A percentile compares a stretch with the other conserved stretches of the same genome.
Conservation (phyloP, 2,329 filamentous ascomycete species). For the Venturia aucupariae region DNA sequence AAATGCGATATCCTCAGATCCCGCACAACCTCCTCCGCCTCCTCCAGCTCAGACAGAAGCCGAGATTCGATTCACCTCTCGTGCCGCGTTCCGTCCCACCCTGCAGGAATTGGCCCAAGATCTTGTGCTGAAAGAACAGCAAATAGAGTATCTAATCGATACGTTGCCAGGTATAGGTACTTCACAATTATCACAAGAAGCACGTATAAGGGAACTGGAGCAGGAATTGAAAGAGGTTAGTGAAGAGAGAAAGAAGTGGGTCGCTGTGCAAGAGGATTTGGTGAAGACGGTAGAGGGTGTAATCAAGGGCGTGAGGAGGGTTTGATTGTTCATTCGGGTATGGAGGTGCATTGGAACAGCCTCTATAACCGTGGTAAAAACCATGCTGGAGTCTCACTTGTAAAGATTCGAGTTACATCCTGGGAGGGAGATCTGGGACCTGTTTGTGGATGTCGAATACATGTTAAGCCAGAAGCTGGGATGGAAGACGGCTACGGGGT, state of each 20-base stretch:
- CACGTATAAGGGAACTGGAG: conserved; percentile 41
- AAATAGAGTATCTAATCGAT: conserved; percentile 70
- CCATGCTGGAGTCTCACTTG: background rate
- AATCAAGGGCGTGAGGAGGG: conserved; percentile 26
- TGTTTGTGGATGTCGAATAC: background rate
- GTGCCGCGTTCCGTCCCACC: conserved; percentile 26
- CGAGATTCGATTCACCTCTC: conserved; percentile 11
- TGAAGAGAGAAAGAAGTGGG: conserved; percentile 30
- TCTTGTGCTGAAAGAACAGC: conserved; percentile 69
- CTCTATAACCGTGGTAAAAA: background rate
- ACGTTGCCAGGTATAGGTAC: conserved; percentile 68
- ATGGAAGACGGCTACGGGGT: too few relatives aligned
- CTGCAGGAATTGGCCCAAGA: conserved; percentile 67
- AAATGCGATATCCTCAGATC: background rate
- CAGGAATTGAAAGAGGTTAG: conserved; percentile 34
- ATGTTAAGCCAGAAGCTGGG: background rate
- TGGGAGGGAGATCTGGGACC: too few relatives aligned
- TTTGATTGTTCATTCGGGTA: background rate
- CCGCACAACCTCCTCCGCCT: conserved; percentile 10
- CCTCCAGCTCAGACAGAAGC: conserved; percentile 11
- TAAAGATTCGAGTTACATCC: background rate
- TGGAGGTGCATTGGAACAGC: background rate
- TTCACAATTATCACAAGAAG: conserved; percentile 67
- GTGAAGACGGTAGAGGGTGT: conserved; percentile 38
- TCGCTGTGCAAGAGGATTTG: conserved; percentile 34